Conservation (phyloP, 176 grass and related monocot genomes). For the Triticum urartu region DNA sequence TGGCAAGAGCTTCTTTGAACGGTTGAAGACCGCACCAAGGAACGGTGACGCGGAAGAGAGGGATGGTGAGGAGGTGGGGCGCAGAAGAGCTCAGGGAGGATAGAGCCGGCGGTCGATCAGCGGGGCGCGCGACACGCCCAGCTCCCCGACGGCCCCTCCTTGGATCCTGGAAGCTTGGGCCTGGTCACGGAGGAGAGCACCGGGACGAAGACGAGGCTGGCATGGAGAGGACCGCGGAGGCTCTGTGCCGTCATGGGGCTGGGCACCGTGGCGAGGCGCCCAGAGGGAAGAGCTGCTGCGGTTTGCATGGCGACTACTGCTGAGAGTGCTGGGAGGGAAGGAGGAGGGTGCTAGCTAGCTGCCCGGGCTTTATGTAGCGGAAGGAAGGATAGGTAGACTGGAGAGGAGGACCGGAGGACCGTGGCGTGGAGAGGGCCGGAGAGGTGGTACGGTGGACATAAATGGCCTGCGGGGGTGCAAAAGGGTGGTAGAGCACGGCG, state of each 20-base stretch:
- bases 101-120: slow-evolving; percentile 1
- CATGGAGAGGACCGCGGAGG: neutral
- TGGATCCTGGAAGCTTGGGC: neutral
- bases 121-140: neutral
- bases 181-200: neutral
- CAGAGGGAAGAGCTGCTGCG: neutral
- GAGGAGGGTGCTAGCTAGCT: neutral
- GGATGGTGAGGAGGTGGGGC: neutral
- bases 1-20: neutral
- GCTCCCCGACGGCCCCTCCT: neutral
- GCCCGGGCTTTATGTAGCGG: neutral
- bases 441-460: neutral
- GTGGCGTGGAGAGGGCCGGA: neutral
- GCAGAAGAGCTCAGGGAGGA: slow-evolving; percentile 24
- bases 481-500: neutral
- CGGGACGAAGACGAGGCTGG: neutral
- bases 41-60: neutral
- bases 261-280: neutral
- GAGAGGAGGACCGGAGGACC: neutral
- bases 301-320: neutral
- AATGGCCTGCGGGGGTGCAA: slow-evolving; percentile 5
- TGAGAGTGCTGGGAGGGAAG: neutral
- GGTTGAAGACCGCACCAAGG: neutral
- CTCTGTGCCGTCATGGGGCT: neutral
- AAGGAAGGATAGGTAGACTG: neutral